These are phyloP conservation scores for Penicillium sp. DNA, from an alignment of 2,329 filamentous ascomycete species.

Conservation along the genomic window DNA sequence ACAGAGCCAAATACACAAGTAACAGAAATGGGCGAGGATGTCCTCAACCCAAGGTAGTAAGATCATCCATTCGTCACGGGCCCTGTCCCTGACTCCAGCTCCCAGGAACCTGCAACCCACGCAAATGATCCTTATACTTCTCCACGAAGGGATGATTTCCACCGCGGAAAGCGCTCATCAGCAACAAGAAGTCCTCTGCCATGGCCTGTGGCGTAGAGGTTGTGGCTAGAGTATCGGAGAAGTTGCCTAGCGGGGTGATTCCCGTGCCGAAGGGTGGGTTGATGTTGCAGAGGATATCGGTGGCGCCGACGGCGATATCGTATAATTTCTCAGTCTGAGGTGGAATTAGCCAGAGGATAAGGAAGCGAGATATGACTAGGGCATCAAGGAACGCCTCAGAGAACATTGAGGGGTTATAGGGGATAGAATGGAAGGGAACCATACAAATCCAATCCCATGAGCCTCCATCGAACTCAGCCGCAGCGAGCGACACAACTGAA, in stretches of 20 bases:
- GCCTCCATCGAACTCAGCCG: conserved; percentile 44
- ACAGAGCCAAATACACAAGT: background rate
- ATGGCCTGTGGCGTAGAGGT: conserved; percentile 24
- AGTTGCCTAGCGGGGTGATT: conserved; percentile 15
- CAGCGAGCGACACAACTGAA: conserved; percentile 37
- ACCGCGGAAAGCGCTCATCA: conserved; percentile 37
- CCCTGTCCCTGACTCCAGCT: conserved; percentile 14
- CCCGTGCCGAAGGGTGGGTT: conserved; percentile 24
- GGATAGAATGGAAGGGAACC: background rate
- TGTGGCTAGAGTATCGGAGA: conserved; percentile 16
- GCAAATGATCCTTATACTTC: conserved; percentile 33
- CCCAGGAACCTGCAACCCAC: conserved; percentile 24
- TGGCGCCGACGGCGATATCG: conserved; percentile 39
- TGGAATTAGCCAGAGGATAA: background rate
- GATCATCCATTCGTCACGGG: background rate
- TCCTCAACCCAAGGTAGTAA: background rate
- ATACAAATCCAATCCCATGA: conserved; percentile 44
- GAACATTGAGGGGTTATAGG: background rate
- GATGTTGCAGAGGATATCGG: conserved; percentile 31
- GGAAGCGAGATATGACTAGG: background rate
- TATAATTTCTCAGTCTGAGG: conserved; percentile 42
- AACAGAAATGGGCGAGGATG: background rate
- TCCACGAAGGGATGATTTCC: conserved; percentile 40
- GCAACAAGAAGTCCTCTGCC: conserved; percentile 34
- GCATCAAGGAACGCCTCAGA: too few relatives aligned